These are phyloP conservation scores for Lachnellula arida DNA, from an alignment of 2,329 filamentous ascomycete genomes.

Conservation along the genomic window DNA sequence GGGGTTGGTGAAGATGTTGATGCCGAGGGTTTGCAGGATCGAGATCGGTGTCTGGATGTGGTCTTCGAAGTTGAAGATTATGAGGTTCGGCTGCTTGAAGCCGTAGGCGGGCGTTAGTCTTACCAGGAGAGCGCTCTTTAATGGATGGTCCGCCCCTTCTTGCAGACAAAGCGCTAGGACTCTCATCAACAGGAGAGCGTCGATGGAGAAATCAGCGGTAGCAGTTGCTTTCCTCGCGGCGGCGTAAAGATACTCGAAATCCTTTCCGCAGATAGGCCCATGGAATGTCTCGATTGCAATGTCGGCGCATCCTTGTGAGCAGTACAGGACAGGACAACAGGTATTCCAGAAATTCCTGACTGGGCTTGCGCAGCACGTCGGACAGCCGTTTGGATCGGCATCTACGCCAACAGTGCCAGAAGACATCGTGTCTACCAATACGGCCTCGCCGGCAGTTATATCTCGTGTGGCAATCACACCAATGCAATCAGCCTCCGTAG, in stretches of 20 bases:
- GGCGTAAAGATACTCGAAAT: conserved; percentile 27
- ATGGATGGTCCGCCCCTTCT: conserved; percentile 21
- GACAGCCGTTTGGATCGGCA: conserved; percentile 15
- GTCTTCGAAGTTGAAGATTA: conserved; percentile 30
- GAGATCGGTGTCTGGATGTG: conserved; percentile 27
- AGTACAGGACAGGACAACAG: conserved; percentile 26
- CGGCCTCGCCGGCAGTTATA: conserved; percentile 16
- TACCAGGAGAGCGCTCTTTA: conserved; percentile 27
- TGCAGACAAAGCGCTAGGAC: conserved; percentile 28
- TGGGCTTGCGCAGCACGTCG: conserved; percentile 25
- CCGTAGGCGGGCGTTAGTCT: conserved; percentile 29
- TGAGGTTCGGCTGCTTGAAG: conserved; percentile 23
- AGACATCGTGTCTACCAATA: conserved; percentile 19
- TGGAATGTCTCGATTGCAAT: conserved; percentile 28
- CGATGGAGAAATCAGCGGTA: conserved; percentile 22
- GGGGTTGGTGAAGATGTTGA: conserved; percentile 28
- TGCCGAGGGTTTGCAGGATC: conserved; percentile 28
- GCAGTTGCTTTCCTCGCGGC: conserved; percentile 14
- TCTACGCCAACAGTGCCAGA: conserved; percentile 16
- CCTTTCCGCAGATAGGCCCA: conserved; percentile 26
- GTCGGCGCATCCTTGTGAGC: conserved; percentile 24
- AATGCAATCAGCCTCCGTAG: conserved; percentile 23
- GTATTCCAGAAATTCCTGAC: conserved; percentile 15
- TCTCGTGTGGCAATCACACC: conserved; percentile 20
- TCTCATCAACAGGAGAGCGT: conserved; percentile 28